These are phyloP conservation scores for Pseudogymnoascus sp. DNA, from an alignment of 2,329 filamentous ascomycete species.

Conservation along the genomic window DNA sequence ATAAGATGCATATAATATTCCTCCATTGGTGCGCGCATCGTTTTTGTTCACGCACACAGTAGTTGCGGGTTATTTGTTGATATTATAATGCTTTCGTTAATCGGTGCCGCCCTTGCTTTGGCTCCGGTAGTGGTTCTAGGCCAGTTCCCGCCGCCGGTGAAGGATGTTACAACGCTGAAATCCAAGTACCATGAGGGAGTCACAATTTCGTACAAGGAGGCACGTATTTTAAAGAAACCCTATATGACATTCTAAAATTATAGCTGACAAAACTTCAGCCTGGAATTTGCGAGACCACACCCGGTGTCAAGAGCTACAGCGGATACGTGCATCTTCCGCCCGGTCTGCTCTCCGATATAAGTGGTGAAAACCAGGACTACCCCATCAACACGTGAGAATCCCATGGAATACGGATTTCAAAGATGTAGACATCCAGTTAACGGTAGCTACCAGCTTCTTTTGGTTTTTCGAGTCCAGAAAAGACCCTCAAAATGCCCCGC, in stretches of 20 bases:
- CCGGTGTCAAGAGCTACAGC: constrained; percentile 15
- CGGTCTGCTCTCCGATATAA: constrained; percentile 13
- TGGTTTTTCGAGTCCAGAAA: constrained; percentile 39
- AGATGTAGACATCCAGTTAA: constrained; percentile 32
- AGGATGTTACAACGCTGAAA: constrained; percentile 16
- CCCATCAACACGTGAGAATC: constrained; percentile 17
- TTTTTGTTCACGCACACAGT: neutral
- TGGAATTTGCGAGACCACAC: constrained; percentile 17
- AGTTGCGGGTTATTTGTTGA: neutral
- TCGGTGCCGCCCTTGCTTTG: neutral
- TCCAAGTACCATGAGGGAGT: constrained; percentile 18
- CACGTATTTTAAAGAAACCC: neutral
- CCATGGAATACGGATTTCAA: constrained; percentile 30
- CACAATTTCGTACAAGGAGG: constrained; percentile 18
- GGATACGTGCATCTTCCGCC: constrained; percentile 19
- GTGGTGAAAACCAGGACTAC: constrained; percentile 13
- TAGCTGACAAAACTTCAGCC: constrained; percentile 12
- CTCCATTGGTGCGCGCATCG: neutral
- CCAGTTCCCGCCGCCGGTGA: constrained; percentile 15
- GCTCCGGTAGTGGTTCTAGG: neutral
- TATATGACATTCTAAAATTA: neutral
- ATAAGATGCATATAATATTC: neutral
- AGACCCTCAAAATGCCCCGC: constrained; percentile 40
- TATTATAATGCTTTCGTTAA: neutral
- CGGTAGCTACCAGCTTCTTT: constrained; percentile 34